phyloP scores from a whole-genome alignment of 2,329 filamentous ascomycete species.

The Trichoderma breve region DNA sequence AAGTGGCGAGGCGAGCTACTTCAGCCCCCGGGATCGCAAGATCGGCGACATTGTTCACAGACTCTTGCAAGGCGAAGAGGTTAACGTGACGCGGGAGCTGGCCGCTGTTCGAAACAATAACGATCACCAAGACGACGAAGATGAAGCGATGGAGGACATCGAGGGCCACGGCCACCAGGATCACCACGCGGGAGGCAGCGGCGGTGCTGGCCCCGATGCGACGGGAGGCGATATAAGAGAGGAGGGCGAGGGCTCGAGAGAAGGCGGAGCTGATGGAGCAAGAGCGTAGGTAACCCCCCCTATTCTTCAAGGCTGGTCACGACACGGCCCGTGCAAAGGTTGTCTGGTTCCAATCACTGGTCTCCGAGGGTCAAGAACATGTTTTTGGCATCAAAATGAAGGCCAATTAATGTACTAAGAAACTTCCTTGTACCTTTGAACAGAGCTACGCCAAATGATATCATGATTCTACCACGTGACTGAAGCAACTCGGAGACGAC shows the following conservation, averaged over 20 bases:
- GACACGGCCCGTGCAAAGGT: constrained; percentile 26
- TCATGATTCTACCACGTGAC: constrained; percentile 12
- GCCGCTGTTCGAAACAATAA: constrained; percentile 57
- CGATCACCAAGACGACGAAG: constrained; percentile 55
- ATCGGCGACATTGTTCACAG: constrained; percentile 83
- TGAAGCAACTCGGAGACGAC: constrained; percentile 1
- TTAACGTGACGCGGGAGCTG: constrained; percentile 74
- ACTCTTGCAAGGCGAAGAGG: constrained; percentile 83
- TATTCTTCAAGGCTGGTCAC: constrained; percentile 29
- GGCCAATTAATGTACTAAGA: constrained; percentile 35
- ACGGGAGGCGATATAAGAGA: constrained; percentile 89
- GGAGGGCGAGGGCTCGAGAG: constrained; percentile 83
- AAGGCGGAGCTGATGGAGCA: constrained; percentile 93
- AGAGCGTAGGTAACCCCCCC: constrained; percentile 86
- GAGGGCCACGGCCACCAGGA: constrained; percentile 62
- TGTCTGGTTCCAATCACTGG: constrained; percentile 24
- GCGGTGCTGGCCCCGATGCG: constrained; percentile 80
- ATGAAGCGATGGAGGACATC: constrained; percentile 55
- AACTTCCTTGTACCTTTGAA: constrained; percentile 30
- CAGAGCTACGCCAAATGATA: constrained; percentile 27
- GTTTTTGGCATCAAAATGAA: constrained; percentile 20
- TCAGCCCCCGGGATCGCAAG: constrained; percentile 82
- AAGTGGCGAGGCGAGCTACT: constrained; percentile 68
- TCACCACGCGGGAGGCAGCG: constrained; percentile 61
- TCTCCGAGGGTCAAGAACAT: constrained; percentile 20